A percentile compares a stretch with the other conserved stretches of the same genome.
Evolutionary conservation across 352 stramenopile species (phyloP).

Genomic region (Phytophthora sansomeana): DNA sequence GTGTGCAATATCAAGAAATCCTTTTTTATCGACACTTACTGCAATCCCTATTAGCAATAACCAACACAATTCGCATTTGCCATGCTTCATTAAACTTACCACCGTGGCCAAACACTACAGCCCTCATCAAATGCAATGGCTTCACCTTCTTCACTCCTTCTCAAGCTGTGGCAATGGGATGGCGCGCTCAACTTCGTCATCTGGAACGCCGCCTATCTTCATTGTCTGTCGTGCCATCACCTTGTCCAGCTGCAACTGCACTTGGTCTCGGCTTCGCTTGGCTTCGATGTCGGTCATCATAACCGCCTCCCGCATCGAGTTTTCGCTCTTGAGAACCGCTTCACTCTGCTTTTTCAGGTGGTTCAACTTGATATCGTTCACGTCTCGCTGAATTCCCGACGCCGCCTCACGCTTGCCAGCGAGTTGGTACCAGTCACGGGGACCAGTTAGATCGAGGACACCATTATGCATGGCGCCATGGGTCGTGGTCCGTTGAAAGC

Average conservation of each 20-base stretch:
- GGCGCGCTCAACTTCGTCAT: constrained; percentile 8
- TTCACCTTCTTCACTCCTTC: background rate
- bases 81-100: background rate
- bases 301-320: constrained; percentile 5
- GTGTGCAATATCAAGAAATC: too few species aligned
- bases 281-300: constrained; percentile 15
- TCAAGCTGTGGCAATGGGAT: constrained; percentile 12
- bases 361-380: constrained; percentile 14
- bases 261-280: constrained; percentile 8
- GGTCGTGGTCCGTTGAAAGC: constrained; percentile 7
- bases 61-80: too few species aligned
- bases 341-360: constrained; percentile 18
- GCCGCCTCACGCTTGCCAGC: constrained; percentile 2
- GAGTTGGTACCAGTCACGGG: constrained; percentile 4
- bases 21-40: too few species aligned
- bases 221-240: constrained; percentile 15
- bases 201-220: constrained; percentile 10
- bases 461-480: background rate
- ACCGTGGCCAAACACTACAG: background rate
- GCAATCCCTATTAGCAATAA: too few species aligned
- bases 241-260: constrained; percentile 17
- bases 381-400: constrained; percentile 3
- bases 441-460: constrained; percentile 5
- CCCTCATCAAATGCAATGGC: background rate
- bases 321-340: constrained; percentile 11